Conservation (phyloP, 1,284 basidiomycete species). For the Naganishia sp. region DNA sequence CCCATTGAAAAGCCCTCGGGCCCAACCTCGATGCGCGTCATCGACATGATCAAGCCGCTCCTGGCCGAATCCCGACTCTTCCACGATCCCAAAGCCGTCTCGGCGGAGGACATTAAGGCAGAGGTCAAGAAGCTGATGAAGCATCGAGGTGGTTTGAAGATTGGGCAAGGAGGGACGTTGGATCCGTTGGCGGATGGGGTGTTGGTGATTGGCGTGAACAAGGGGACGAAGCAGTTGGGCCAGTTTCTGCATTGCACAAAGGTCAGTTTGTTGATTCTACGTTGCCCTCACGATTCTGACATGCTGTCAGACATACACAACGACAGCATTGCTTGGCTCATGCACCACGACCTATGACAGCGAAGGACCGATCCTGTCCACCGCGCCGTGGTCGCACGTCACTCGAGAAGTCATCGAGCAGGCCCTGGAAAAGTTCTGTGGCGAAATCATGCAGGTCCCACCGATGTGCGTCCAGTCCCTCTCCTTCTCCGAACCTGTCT, state of each 20-base stretch:
- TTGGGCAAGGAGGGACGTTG: slow-evolving; percentile 71
- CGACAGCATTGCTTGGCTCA: slow-evolving; percentile 87
- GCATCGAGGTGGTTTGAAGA: slow-evolving; percentile 51
- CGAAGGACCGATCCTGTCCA: slow-evolving; percentile 73
- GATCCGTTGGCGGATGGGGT: slow-evolving; percentile 88
- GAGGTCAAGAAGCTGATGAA: slow-evolving; percentile 39
- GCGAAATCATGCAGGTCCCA: slow-evolving; percentile 84
- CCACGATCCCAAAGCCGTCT: slow-evolving; percentile 55
- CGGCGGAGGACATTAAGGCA: slow-evolving; percentile 14
- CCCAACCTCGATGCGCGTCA: slow-evolving; percentile 69
- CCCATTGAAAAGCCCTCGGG: slow-evolving; percentile 55
- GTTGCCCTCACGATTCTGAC: background rate
- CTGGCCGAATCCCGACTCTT: slow-evolving; percentile 79
- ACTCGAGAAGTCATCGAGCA: slow-evolving; percentile 73
- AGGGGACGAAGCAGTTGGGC: slow-evolving; percentile 83
- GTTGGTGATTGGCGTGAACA: slow-evolving; percentile 86
- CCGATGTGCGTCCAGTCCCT: slow-evolving; percentile 69
- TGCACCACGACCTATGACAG: slow-evolving; percentile 95
- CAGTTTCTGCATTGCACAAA: slow-evolving; percentile 90
- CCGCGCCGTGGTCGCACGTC: slow-evolving; percentile 79
- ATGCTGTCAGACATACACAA: slow-evolving; percentile 75
- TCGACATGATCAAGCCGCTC: slow-evolving; percentile 82
- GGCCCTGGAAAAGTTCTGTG: slow-evolving; percentile 74
- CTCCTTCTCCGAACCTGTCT: background rate
- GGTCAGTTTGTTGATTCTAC: slow-evolving; percentile 56